Conservation (phyloP, 2,329 filamentous ascomycete species). For the Calonectria honghensis region DNA sequence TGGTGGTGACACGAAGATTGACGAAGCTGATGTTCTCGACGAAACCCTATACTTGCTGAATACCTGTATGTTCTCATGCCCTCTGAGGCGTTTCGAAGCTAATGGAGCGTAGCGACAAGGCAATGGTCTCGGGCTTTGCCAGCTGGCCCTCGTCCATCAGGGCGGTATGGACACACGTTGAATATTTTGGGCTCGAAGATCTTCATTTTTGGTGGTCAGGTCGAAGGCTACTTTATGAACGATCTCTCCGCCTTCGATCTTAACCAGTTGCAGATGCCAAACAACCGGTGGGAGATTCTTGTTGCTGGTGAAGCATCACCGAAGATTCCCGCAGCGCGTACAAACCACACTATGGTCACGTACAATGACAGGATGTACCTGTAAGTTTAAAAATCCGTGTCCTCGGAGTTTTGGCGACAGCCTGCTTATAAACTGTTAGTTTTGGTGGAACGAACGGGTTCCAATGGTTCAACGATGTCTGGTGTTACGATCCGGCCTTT, state of each 20-base stretch:
- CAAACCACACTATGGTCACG: constrained; percentile 94
- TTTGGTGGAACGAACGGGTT: constrained; percentile 98
- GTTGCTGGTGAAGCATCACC: constrained; percentile 76
- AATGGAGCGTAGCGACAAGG: constrained; percentile 82
- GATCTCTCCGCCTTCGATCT: constrained; percentile 96
- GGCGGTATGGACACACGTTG: constrained; percentile 95
- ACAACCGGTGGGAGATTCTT: constrained; percentile 96
- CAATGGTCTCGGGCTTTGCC: constrained; percentile 98
- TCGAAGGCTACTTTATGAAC: constrained; percentile 98
- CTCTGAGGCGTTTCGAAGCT: constrained; percentile 38
- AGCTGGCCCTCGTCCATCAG: constrained; percentile 87
- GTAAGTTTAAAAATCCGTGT: constrained; percentile 70
- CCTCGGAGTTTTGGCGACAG: not conserved
- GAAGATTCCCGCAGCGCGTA: constrained; percentile 87
- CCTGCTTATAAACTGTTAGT: constrained; percentile 64
- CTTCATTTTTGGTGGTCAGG: constrained; percentile 97
- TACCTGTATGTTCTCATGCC: constrained; percentile 82
- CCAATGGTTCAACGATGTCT: constrained; percentile 99
- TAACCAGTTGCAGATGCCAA: constrained; percentile 92
- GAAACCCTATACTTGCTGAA: constrained; percentile 98
- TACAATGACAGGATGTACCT: constrained; percentile 96
- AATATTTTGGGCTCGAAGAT: constrained; percentile 98
- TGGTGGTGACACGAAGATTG: constrained; percentile 97
- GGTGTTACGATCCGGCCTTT: constrained; percentile 90
- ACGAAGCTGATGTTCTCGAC: constrained; percentile 92